Conservation (phyloP, 2,329 filamentous ascomycete genomes). For the Sporothrix brasiliensis region DNA sequence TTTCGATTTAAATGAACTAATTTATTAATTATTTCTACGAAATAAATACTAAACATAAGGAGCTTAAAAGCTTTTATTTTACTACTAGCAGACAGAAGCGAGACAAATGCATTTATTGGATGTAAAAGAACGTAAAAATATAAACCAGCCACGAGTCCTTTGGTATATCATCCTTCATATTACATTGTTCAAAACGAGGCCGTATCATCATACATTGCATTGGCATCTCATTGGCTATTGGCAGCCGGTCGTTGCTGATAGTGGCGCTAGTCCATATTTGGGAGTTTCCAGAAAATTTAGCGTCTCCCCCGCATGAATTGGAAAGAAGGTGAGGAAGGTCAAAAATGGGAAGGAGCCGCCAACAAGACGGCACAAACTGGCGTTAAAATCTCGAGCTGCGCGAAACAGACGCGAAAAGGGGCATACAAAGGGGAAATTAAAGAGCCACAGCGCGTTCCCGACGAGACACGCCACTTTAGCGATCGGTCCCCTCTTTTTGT, state of each 20-base stretch:
- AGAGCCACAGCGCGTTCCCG: not conserved
- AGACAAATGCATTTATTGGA: not conserved
- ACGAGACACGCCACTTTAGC: constrained; percentile 21
- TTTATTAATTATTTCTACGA: no score
- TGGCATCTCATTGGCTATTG: not conserved
- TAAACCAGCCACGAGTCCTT: not conserved
- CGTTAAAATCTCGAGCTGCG: constrained; percentile 8
- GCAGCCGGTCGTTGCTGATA: not conserved
- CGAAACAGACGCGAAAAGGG: constrained; percentile 29
- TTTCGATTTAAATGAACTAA: not conserved
- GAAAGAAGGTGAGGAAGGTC: not conserved
- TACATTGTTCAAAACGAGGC: no score
- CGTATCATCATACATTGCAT: not conserved
- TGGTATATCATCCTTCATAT: not conserved
- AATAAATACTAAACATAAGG: no score
- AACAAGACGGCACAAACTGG: not conserved
- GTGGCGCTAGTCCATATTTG: constrained; percentile 1
- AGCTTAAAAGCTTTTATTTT: no score
- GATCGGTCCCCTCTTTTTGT: not conserved
- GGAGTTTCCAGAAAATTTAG: constrained; percentile 25
- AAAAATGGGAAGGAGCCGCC: constrained; percentile 1
- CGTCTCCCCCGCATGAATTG: constrained; percentile 24
- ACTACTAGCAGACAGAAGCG: not conserved
- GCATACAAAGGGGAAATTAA: constrained; percentile 19
- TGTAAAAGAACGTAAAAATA: not conserved